phyloP scores from a whole-genome alignment of 306 rosid genomes.

The Dryas drummondii region DNA sequence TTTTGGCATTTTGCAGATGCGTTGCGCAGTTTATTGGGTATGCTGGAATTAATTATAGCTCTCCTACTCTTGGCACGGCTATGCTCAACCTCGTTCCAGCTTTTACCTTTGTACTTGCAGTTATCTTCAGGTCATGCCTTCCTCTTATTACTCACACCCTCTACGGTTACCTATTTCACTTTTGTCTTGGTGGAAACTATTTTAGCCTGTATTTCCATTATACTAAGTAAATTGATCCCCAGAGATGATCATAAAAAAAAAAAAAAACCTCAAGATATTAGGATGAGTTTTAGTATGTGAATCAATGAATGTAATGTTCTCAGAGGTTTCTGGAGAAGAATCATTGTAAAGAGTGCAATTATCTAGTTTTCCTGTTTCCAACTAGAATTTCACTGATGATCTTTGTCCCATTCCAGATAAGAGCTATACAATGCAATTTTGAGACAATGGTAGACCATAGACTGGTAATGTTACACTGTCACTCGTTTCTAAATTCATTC shows the following conservation, averaged over 20 bases:
- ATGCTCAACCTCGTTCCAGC: slow-evolving; percentile 82
- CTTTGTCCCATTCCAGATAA: slow-evolving; percentile 1
- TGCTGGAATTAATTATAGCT: slow-evolving; percentile 69
- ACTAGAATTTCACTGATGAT: slow-evolving; percentile 5
- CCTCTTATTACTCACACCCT: not conserved
- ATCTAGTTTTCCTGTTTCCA: not conserved
- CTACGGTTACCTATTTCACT: not conserved
- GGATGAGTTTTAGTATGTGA: not conserved
- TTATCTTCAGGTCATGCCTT: slow-evolving; percentile 49
- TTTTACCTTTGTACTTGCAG: slow-evolving; percentile 65
- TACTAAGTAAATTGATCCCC: not conserved
- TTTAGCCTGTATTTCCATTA: not conserved
- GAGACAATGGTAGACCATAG: not conserved
- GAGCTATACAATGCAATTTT: slow-evolving; percentile 2
- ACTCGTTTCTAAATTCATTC: slow-evolving; percentile 20
- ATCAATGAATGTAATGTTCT: not conserved
- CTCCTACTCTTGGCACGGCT: slow-evolving; percentile 70
- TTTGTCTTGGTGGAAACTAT: not conserved
- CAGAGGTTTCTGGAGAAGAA: not conserved
- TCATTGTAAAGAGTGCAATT: not conserved
- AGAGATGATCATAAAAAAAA: too few species aligned
- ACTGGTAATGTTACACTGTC: not conserved
- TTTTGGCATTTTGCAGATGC: slow-evolving; percentile 32
- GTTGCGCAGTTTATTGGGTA: slow-evolving; percentile 61
- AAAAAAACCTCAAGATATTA: too few species aligned